A percentile compares a stretch with the other conserved stretches of the same genome.
These are phyloP conservation scores for Dryadomyces quercus-mongolicae DNA, from an alignment of 2,329 filamentous ascomycete species.

Conservation along the genomic window DNA sequence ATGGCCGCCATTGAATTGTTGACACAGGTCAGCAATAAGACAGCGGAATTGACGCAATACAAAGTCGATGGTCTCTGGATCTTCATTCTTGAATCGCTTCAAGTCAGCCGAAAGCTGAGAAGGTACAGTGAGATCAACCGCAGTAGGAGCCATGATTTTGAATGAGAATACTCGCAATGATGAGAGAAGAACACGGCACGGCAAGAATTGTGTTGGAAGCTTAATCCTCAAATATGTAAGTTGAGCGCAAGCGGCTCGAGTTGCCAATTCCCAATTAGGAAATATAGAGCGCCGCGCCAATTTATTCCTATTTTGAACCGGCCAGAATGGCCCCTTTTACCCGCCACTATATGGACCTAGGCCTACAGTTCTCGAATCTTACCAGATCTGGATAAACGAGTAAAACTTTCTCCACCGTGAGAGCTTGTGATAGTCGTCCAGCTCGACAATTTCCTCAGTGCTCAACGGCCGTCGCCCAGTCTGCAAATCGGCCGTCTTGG, in stretches of 20 bases:
- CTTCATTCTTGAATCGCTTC: background rate
- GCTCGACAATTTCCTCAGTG: background rate
- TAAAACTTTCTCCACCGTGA: background rate
- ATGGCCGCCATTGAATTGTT: slow-evolving; percentile 48
- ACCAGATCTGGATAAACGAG: slow-evolving; percentile 1
- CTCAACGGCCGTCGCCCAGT: background rate
- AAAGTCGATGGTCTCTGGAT: background rate
- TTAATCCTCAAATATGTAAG: background rate
- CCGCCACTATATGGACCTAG: too few relatives aligned
- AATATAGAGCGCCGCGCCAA: background rate
- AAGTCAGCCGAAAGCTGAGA: background rate
- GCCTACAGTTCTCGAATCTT: too few relatives aligned
- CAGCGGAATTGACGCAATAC: background rate
- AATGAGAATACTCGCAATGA: background rate
- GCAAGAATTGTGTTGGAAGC: background rate
- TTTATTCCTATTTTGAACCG: too few relatives aligned
- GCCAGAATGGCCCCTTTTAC: too few relatives aligned
- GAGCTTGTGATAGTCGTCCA: background rate
- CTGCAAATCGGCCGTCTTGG: background rate
- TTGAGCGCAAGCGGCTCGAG: background rate
- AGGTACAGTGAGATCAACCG: background rate
- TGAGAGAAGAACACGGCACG: background rate
- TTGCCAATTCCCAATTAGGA: background rate
- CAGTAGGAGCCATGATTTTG: background rate
- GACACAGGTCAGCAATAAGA: background rate